A percentile compares a stretch with the other conserved stretches of the same genome.
These are phyloP conservation scores for Chalciporus sphaerocephalus DNA, from an alignment of 768 basidiomycete genomes.

Conservation along the genomic window DNA sequence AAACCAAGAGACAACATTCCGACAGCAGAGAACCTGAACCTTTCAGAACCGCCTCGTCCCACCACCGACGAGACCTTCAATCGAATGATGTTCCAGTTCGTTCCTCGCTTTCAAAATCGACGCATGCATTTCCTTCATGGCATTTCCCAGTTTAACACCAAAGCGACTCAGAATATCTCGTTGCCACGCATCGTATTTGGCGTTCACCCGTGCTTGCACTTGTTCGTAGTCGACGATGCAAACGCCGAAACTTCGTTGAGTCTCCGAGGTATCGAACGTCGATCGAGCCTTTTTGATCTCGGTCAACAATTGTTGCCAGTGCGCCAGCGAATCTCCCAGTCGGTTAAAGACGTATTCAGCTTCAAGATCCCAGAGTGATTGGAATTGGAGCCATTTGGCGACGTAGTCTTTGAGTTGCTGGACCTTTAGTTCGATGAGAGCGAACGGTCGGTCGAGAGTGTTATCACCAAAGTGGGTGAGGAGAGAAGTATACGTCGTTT, in stretches of 20 bases:
- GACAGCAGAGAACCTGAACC: background rate
- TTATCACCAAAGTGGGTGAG: slow-evolving; percentile 69
- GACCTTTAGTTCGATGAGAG: slow-evolving; percentile 82
- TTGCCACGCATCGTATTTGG: slow-evolving; percentile 99
- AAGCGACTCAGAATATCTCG: slow-evolving; percentile 89
- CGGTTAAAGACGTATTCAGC: slow-evolving; percentile 94
- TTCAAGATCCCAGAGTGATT: slow-evolving; percentile 97
- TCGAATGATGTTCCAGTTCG: slow-evolving; percentile 93
- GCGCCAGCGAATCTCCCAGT: slow-evolving; percentile 86
- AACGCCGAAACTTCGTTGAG: slow-evolving; percentile 85
- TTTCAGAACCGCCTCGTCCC: slow-evolving; percentile 46
- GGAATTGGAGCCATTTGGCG: slow-evolving; percentile 97
- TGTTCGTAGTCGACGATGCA: slow-evolving; percentile 97
- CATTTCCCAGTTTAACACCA: slow-evolving; percentile 86
- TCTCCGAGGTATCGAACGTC: slow-evolving; percentile 96
- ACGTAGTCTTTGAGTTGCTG: slow-evolving; percentile 88
- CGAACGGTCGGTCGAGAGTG: slow-evolving; percentile 76
- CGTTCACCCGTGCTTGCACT: slow-evolving; percentile 94
- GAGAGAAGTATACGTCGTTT: slow-evolving; percentile 79
- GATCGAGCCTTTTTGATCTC: slow-evolving; percentile 96
- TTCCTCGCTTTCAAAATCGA: slow-evolving; percentile 89
- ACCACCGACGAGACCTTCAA: slow-evolving; percentile 79
- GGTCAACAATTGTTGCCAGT: slow-evolving; percentile 93
- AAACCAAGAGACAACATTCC: too few species aligned
- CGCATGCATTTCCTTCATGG: slow-evolving; percentile 98